These are phyloP conservation scores for Tetrahymena borealis DNA, from an alignment of 73 alveolate species.

Conservation along the genomic window DNA sequence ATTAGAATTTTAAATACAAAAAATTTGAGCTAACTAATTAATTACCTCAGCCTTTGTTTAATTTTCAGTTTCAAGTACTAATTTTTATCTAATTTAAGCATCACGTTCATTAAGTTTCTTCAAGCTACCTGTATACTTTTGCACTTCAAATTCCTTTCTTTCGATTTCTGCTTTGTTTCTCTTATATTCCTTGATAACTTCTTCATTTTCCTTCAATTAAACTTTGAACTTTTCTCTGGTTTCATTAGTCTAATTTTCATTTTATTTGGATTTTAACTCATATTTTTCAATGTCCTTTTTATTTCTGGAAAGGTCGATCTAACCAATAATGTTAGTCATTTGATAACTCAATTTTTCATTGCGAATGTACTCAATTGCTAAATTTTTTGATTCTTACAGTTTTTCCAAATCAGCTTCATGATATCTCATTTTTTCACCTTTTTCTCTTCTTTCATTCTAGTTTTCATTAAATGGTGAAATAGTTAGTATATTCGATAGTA, in stretches of 20 bases:
- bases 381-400: neutral
- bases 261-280: constrained; percentile 26
- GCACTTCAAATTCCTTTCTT: constrained; percentile 5
- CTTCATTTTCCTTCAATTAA: constrained; percentile 37
- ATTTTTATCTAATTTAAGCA: constrained; percentile 37
- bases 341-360: constrained; percentile 30
- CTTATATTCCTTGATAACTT: constrained; percentile 31
- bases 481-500: too few species aligned
- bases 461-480: too few species aligned
- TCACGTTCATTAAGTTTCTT: constrained; percentile 47
- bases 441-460: constrained; percentile 31
- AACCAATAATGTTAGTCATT: constrained; percentile 13
- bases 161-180: constrained; percentile 31
- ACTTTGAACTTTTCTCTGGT: constrained; percentile 37
- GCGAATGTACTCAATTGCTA: constrained; percentile 26
- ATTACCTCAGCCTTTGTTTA: constrained; percentile 45
- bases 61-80: constrained; percentile 45
- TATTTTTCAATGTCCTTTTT: constrained; percentile 39
- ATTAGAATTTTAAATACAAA: constrained; percentile 19
- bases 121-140: neutral
- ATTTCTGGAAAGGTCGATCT: constrained; percentile 30
- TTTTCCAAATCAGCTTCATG: constrained; percentile 21
- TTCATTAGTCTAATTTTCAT: constrained; percentile 30
- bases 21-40: constrained; percentile 33
- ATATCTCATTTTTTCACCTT: constrained; percentile 33